Conservation (phyloP, 164 flowering plant genomes). For the Macadamia tetraphylla region DNA sequence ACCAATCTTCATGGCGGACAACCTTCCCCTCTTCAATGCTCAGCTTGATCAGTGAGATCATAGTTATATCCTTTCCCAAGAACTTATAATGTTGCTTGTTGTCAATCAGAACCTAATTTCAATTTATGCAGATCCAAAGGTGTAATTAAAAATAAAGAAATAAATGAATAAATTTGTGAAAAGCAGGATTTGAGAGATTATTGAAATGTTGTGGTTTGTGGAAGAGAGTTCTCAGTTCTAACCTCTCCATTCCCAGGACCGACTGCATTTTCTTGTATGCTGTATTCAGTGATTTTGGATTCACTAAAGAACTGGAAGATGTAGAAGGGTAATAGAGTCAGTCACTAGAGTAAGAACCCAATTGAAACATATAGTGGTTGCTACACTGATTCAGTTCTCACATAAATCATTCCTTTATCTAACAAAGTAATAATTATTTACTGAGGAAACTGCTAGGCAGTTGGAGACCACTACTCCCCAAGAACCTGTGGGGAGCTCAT, state of each 20-base stretch:
- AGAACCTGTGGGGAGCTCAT: no score
- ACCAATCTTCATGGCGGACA: constrained; percentile 86
- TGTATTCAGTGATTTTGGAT: constrained; percentile 74
- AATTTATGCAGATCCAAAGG: neutral
- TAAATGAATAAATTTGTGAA: no score
- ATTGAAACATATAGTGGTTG: neutral
- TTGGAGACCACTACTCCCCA: no score
- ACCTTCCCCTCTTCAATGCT: constrained; percentile 57
- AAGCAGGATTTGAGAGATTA: neutral
- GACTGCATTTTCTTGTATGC: constrained; percentile 41
- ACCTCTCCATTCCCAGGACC: constrained; percentile 69
- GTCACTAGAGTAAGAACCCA: neutral
- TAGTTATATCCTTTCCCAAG: constrained; percentile 53
- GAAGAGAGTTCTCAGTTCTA: constrained; percentile 16
- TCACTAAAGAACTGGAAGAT: constrained; percentile 62
- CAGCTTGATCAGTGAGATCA: constrained; percentile 73
- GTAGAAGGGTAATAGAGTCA: neutral
- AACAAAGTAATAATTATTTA: no score
- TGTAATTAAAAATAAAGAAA: neutral
- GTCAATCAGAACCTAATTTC: constrained; percentile 60
- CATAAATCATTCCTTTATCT: no score
- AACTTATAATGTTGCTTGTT: constrained; percentile 86
- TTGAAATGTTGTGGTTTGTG: neutral
- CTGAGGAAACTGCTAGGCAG: no score
- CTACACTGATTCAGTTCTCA: neutral